Percentiles rank a stretch among this genome's conserved stretches.
phyloP scores from a whole-genome alignment of 129 eudicot genomes.

The Lactuca sativa region DNA sequence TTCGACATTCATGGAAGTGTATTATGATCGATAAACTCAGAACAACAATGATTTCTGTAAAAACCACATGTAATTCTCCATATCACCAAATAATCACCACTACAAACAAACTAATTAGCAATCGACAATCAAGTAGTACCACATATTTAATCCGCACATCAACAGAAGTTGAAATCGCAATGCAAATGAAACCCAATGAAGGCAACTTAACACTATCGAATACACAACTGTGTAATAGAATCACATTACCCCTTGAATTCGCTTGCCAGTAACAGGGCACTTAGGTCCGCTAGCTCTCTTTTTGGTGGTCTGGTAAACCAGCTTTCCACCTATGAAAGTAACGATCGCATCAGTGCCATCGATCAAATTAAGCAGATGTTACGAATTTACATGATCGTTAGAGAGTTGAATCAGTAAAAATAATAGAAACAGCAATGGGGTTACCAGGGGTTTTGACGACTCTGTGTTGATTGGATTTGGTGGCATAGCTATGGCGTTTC shows the following conservation, averaged over 20 bases:
- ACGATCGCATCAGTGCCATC: neutral
- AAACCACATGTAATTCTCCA: neutral
- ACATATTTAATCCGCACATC: neutral
- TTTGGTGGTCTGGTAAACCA: slow-evolving; percentile 54
- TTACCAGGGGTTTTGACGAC: slow-evolving; percentile 62
- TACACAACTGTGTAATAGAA: neutral
- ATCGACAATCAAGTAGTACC: neutral
- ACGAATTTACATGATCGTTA: neutral
- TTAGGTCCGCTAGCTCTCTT: slow-evolving; percentile 67
- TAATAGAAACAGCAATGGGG: neutral
- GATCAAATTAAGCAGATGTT: neutral
- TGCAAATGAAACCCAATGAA: neutral
- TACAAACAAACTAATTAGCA: neutral
- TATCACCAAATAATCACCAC: neutral
- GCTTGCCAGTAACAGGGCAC: slow-evolving; percentile 68
- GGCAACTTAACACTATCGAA: neutral
- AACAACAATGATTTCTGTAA: too few species aligned
- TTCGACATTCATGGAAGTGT: too few species aligned
- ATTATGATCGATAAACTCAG: too few species aligned
- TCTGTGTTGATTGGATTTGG: slow-evolving; percentile 60
- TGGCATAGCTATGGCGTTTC: slow-evolving; percentile 58
- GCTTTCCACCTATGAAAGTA: slow-evolving; percentile 40
- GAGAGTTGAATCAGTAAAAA: neutral
- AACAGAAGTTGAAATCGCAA: neutral
- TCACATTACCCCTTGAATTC: slow-evolving; percentile 61